phyloP scores from a whole-genome alignment of 768 basidiomycete species.

The Leccinum disarticulatum region DNA sequence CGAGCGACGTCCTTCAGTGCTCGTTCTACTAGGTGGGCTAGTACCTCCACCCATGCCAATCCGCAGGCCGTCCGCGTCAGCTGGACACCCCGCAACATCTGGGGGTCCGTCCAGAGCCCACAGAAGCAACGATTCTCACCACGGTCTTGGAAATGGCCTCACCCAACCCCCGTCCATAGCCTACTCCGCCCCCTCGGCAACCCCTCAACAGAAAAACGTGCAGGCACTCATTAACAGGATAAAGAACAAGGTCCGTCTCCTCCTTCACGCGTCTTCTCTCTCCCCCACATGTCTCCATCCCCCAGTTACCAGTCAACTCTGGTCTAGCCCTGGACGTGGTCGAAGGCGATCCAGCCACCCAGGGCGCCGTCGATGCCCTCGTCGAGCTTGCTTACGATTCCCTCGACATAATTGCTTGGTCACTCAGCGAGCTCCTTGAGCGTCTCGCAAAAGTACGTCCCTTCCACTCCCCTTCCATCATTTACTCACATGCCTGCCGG shows the following conservation, averaged over 20 bases:
- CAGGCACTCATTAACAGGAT: slow-evolving; percentile 77
- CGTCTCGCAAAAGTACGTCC: slow-evolving; percentile 67
- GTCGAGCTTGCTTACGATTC: slow-evolving; percentile 78
- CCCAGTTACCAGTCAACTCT: slow-evolving; percentile 82
- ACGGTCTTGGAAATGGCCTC: slow-evolving; percentile 35
- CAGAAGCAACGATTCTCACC: slow-evolving; percentile 63
- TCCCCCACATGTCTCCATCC: slow-evolving; percentile 1
- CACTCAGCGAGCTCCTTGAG: slow-evolving; percentile 75
- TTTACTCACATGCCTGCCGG: slow-evolving; percentile 15
- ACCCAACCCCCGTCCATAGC: slow-evolving; percentile 36
- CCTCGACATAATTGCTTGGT: slow-evolving; percentile 77
- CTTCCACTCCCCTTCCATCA: not conserved
- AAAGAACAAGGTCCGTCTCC: slow-evolving; percentile 66
- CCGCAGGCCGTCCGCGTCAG: slow-evolving; percentile 63
- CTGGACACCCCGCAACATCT: slow-evolving; percentile 37
- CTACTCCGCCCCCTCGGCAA: slow-evolving; percentile 40
- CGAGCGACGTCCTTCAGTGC: slow-evolving; percentile 10
- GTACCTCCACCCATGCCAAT: slow-evolving; percentile 40
- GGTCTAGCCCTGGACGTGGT: slow-evolving; percentile 70
- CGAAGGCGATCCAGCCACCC: slow-evolving; percentile 73
- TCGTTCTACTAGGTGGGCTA: slow-evolving; percentile 24
- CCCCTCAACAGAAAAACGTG: slow-evolving; percentile 81
- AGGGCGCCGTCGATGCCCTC: slow-evolving; percentile 74
- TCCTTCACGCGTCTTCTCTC: not conserved
- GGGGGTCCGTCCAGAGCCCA: slow-evolving; percentile 50